Evolutionary conservation across 805 yeast species (phyloP).

Genomic region (Candida silvicultrix): DNA sequence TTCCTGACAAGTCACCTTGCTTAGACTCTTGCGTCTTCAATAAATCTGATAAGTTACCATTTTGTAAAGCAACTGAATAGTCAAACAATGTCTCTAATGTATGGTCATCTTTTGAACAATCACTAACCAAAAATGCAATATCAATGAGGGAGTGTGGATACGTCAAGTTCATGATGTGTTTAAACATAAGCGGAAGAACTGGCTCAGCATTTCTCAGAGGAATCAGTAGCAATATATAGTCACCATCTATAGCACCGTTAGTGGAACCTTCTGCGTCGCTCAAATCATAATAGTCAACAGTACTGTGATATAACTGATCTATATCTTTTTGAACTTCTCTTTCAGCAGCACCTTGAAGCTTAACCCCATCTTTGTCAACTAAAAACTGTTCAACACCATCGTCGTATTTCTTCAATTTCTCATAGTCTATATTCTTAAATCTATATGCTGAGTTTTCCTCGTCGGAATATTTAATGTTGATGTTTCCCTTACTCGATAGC

Average conservation of each 20-base stretch:
- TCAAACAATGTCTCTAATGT: slow-evolving; percentile 63
- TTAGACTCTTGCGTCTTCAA: slow-evolving; percentile 36
- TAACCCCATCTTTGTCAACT: slow-evolving; percentile 28
- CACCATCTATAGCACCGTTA: slow-evolving; percentile 45
- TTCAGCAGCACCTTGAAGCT: slow-evolving; percentile 19
- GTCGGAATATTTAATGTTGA: not conserved
- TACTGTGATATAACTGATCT: slow-evolving; percentile 35
- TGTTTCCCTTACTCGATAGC: not conserved
- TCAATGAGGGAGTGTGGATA: slow-evolving; percentile 78
- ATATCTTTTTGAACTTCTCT: slow-evolving; percentile 20
- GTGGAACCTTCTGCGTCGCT: slow-evolving; percentile 47
- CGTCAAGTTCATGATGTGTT: slow-evolving; percentile 79
- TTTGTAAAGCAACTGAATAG: slow-evolving; percentile 61
- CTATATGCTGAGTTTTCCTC: slow-evolving; percentile 13
- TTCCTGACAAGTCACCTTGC: slow-evolving; percentile 37
- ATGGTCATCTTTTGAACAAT: slow-evolving; percentile 61
- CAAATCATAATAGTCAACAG: slow-evolving; percentile 59
- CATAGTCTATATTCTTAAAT: slow-evolving; percentile 27
- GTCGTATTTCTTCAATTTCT: slow-evolving; percentile 27
- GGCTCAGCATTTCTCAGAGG: slow-evolving; percentile 77
- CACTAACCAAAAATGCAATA: slow-evolving; percentile 74
- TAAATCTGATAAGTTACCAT: slow-evolving; percentile 52
- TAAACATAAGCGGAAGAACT: slow-evolving; percentile 77
- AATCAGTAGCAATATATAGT: slow-evolving; percentile 60
- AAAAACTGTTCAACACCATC: slow-evolving; percentile 31